Base-by-base conservation (phyloP, 2,329 filamentous ascomycete species). In the Dactylellina parvicollis region DNA sequence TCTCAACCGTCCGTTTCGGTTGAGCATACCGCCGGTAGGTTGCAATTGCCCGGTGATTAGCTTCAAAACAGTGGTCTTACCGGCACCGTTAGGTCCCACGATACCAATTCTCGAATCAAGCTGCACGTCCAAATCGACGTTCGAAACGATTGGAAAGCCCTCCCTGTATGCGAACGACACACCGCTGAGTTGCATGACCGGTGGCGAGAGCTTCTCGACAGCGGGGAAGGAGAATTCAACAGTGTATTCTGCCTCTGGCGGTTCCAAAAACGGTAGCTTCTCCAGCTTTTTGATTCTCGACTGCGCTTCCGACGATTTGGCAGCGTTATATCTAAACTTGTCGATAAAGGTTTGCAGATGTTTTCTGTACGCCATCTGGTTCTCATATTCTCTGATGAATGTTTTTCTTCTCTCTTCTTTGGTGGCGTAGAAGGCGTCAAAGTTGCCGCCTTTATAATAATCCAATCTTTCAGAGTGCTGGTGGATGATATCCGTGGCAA, bases 281-380 rank as follows among this genome's bases (percentile, higher is more conserved):
- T 99, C 96, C 75, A 99, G 85, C 81, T 99, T 99, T 86, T 99
- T 99, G 86, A 99, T 98, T 79, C 95, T 89, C 0, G 94, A 98
- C 80, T 99, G 95, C 1, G 95, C 95, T 84, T 99, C 95, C 7
- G 94, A 96, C 0, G 95, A 97, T 82, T 99, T 99, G 79, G 94
- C 95, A 26, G 95, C 95, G 80, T 99, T 99, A 86, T 99, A 99
- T 59, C 95, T 89, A 86, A 99, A 99, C 83, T 99, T 99, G 86
- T 99, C 95, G 83, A 99, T 99, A 82, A 99, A 99, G 3, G 92
- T 89, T 84, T 99, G 95, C 75, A 99, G 83, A 84, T 99, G 95
- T 30, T 92, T 92, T 77, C 95, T 87, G 81, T 94, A 88, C 0
- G 86, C 92, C 92, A 98, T 96, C 80, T 99, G 95, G 82, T 96